A percentile compares a stretch with the other conserved stretches of the same genome.
phyloP scores from a whole-genome alignment of 1,139 yeast species.

The Pichia inconspicua region DNA sequence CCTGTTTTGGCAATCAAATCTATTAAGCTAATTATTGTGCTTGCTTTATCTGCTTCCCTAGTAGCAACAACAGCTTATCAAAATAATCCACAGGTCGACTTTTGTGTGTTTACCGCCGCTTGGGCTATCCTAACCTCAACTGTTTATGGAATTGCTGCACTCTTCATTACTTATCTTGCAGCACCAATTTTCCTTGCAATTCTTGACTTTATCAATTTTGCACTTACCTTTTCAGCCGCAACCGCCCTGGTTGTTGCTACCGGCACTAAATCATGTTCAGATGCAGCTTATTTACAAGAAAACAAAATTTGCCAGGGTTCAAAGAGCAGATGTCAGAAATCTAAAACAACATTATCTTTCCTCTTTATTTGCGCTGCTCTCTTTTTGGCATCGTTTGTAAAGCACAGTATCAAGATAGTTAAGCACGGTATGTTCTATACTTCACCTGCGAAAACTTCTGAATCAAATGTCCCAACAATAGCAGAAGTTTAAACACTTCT shows the following conservation, averaged over 20 bases:
- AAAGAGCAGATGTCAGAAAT: constrained; percentile 82
- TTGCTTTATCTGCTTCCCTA: constrained; percentile 81
- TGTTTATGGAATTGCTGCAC: constrained; percentile 72
- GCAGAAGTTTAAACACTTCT: constrained; percentile 54
- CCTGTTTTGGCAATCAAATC: too few relatives aligned
- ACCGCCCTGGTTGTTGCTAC: constrained; percentile 89
- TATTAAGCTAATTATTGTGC: constrained; percentile 35
- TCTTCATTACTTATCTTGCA: constrained; percentile 70
- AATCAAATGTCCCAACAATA: constrained; percentile 84
- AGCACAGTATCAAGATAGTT: constrained; percentile 51
- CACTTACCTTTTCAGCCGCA: constrained; percentile 91
- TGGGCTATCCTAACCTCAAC: constrained; percentile 77
- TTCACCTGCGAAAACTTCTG: constrained; percentile 38
- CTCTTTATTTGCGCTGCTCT: constrained; percentile 77
- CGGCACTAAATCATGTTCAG: constrained; percentile 77
- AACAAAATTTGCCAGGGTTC: constrained; percentile 74
- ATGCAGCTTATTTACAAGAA: constrained; percentile 50
- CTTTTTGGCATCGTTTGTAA: constrained; percentile 59
- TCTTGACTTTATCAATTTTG: constrained; percentile 79
- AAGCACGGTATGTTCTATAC: constrained; percentile 73
- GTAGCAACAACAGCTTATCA: constrained; percentile 55
- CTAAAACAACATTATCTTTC: constrained; percentile 89
- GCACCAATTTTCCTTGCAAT: constrained; percentile 74
- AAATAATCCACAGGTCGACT: constrained; percentile 77
- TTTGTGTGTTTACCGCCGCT: constrained; percentile 77